Conservation (phyloP, 441 rosid species). For the Aleurites moluccanus region DNA sequence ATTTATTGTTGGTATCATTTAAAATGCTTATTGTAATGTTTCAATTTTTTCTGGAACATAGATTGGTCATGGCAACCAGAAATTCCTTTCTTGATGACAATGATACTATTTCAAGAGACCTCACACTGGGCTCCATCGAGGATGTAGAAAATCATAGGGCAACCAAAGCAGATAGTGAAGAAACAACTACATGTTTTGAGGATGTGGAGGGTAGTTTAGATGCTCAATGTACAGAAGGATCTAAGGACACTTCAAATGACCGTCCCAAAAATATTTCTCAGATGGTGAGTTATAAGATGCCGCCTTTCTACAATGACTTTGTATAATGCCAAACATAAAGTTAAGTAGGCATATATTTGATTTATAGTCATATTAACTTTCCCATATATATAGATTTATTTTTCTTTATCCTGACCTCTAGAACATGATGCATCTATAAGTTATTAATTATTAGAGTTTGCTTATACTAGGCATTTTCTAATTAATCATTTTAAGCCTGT, state of each 20-base stretch:
- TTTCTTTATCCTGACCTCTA: background rate
- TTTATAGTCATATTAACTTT: background rate
- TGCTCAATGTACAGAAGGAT: conserved; percentile 21
- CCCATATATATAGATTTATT: too few species aligned
- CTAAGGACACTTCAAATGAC: conserved; percentile 29
- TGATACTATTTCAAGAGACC: conserved; percentile 28
- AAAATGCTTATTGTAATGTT: background rate
- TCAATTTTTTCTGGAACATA: conserved; percentile 20
- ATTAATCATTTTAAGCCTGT: background rate
- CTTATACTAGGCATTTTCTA: background rate
- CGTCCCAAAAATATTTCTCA: conserved; percentile 20
- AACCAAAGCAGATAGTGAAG: conserved; percentile 26
- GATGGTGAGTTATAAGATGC: conserved; percentile 28
- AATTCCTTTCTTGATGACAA: conserved; percentile 25
- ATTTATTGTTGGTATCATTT: background rate
- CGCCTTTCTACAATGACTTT: background rate
- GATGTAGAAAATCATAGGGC: conserved; percentile 26
- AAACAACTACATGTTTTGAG: conserved; percentile 27
- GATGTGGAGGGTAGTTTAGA: conserved; percentile 27
- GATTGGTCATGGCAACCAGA: conserved; percentile 36
- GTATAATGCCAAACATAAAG: background rate
- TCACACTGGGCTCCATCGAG: conserved; percentile 23
- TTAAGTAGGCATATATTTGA: background rate
- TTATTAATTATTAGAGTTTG: background rate
- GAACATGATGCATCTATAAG: background rate